Percentiles rank a stretch among this genome's conserved stretches.
Evolutionary conservation across 176 grass and related monocot species (phyloP).

Genomic region (Triticum aestivum): DNA sequence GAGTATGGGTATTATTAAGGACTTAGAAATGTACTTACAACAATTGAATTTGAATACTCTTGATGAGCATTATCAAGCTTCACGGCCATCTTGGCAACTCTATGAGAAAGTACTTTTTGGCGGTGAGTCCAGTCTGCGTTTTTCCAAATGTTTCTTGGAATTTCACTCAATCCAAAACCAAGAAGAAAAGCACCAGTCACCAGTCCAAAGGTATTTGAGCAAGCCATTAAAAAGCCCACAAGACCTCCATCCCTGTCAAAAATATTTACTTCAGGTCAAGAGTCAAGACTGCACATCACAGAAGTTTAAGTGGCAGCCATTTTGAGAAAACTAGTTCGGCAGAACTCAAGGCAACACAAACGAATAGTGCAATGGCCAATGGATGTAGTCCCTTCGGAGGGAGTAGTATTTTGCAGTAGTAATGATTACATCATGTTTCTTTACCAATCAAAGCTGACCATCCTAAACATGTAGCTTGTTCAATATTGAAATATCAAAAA

Average conservation of each 20-base stretch:
- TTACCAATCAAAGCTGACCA: conserved; percentile 6
- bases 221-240: conserved; percentile 98
- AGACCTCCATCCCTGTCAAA: conserved; percentile 73
- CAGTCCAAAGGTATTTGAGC: conserved; percentile 98
- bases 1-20: neutral
- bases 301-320: neutral
- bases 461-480: neutral
- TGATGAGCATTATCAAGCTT: conserved; percentile 97
- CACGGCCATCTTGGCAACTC: conserved; percentile 92
- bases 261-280: conserved; percentile 29
- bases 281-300: neutral
- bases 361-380: neutral
- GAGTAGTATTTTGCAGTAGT: neutral
- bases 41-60: conserved; percentile 99
- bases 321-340: conserved; percentile 5
- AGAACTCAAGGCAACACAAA: neutral
- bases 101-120: conserved; percentile 90
- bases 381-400: neutral
- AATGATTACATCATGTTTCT: conserved; percentile 1
- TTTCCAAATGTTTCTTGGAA: conserved; percentile 96
- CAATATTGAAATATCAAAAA: neutral
- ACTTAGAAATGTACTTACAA: conserved; percentile 53
- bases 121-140: conserved; percentile 89
- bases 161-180: conserved; percentile 99
- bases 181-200: conserved; percentile 99